Evolutionary conservation across 108 stramenopile species (phyloP).

Genomic region (Nitzschia palea): DNA sequence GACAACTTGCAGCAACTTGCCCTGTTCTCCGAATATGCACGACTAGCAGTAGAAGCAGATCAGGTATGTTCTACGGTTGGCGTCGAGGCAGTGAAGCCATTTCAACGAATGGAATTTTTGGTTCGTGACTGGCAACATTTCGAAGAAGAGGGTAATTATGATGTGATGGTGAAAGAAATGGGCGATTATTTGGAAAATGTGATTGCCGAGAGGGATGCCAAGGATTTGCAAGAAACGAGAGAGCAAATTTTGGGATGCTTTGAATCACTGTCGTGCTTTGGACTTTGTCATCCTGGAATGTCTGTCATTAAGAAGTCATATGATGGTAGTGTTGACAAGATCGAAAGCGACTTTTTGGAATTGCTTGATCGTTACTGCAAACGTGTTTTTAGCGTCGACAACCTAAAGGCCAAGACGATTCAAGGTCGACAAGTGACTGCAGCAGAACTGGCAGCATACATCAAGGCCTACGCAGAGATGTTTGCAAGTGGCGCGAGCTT

Average conservation of each 20-base stretch:
- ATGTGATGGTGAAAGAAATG: conserved; percentile 86
- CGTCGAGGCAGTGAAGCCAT: conserved; percentile 61
- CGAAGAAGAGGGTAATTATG: conserved; percentile 81
- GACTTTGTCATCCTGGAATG: conserved; percentile 96
- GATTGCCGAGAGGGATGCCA: conserved; percentile 74
- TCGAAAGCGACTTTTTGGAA: conserved; percentile 82
- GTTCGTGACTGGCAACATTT: conserved; percentile 99
- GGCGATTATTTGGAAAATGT: conserved; percentile 80
- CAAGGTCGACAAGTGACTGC: conserved; percentile 88
- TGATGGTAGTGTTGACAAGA: conserved; percentile 80
- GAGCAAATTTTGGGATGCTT: conserved; percentile 96
- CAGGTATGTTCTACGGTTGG: conserved; percentile 33
- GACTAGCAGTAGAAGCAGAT: conserved; percentile 83
- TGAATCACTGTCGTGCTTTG: conserved; percentile 84
- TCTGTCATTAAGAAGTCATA: conserved; percentile 94
- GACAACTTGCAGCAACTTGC: conserved; percentile 98
- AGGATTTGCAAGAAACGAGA: conserved; percentile 91
- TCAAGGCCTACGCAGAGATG: conserved; percentile 91
- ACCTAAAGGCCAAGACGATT: conserved; percentile 83
- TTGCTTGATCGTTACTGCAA: conserved; percentile 89
- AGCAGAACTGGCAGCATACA: conserved; percentile 88
- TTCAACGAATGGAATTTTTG: conserved; percentile 96
- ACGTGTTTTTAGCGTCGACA: conserved; percentile 76
- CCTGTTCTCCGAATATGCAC: conserved; percentile 96
- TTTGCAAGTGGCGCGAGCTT: conserved; percentile 91